phyloP scores from a whole-genome alignment of 257 asterid genomes.

The Gardenia jasminoides region DNA sequence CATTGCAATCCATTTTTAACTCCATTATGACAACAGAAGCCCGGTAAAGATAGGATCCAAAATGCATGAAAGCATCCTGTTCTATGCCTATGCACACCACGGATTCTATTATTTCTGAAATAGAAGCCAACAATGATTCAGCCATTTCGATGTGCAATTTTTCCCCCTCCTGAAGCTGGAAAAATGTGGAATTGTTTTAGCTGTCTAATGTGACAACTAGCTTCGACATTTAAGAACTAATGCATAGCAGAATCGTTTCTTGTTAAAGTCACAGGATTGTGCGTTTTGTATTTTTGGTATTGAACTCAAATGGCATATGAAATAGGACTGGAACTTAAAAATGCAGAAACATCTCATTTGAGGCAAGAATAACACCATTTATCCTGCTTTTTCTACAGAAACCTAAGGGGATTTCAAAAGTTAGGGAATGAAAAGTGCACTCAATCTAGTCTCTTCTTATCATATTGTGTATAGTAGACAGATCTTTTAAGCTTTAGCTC shows the following conservation, averaged over 20 bases:
- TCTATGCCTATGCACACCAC: conserved; percentile 42
- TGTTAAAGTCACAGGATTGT: not conserved
- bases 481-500: not conserved
- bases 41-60: conserved; percentile 69
- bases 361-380: not conserved
- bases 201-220: conserved; percentile 1
- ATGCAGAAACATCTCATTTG: not conserved
- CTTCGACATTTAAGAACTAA: not conserved
- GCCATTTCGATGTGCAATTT: conserved; percentile 29
- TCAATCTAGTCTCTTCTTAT: too few species aligned
- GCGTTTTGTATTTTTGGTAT: not conserved
- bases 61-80: conserved; percentile 43
- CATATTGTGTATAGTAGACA: too few species aligned
- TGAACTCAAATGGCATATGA: not conserved
- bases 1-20: conserved; percentile 40
- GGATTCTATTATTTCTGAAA: conserved; percentile 46
- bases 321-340: not conserved
- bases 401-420: not conserved
- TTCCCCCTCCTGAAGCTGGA: conserved; percentile 40
- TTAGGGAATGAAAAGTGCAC: too few species aligned
- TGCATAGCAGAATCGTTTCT: not conserved
- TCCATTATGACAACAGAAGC: conserved; percentile 56
- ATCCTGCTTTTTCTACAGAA: not conserved
- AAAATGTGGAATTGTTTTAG: conserved; percentile 7
- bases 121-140: conserved; percentile 42